Base-by-base conservation (phyloP, 768 basidiomycete genomes). In the Phaffia australis region DNA sequence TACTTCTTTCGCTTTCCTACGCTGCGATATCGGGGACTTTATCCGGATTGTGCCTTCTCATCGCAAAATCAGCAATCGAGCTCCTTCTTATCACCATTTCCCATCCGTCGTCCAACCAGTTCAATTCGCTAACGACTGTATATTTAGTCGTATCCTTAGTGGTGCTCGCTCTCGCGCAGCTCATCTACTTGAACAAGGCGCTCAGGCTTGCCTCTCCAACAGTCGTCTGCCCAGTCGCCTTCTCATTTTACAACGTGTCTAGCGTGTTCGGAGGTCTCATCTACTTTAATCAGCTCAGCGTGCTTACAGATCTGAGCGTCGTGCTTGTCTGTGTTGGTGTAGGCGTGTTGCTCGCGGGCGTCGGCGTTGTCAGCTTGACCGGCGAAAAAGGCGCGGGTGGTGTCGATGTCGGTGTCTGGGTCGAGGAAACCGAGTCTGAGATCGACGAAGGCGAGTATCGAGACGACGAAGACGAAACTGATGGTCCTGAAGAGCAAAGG, bases 41-140 rank as follows among this genome's bases (percentile, higher is more conserved):
- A 30, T 88, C 87, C 3, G 92, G 92, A 27, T 87, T 97, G 84
- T 94, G 89, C 74, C 79, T 97, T 29, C 80, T 97, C 19, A 88
- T 94, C 70, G 92, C 92, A 19, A 97, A 97, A 79, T 89, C 89
- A 68, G 91, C 89, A 2, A 88, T 92, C 15, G 90, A 94, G 76
- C 79, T 97, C 11, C 79, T 94, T 9, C 78, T 97, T 65, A 78
- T 92, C 46, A 90, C 89, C 0, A 69, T 90, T 29, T 76, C 81
- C 5, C 70, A 72, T 52, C 35, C 35, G 11, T 42, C 35, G 35
- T 73, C 72, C 16, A 58, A 63, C 19, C 67, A 69, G 51, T 69
- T 69, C 48, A 55, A 52, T 19, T 48, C 23, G 4, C 46, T 50
- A 18, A 64, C 55, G 14, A 58, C 64, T 18, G 62, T 63, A n/a